These are phyloP conservation scores for Lophium mytilinum DNA, from an alignment of 495 filamentous ascomycete species.

Conservation along the genomic window DNA sequence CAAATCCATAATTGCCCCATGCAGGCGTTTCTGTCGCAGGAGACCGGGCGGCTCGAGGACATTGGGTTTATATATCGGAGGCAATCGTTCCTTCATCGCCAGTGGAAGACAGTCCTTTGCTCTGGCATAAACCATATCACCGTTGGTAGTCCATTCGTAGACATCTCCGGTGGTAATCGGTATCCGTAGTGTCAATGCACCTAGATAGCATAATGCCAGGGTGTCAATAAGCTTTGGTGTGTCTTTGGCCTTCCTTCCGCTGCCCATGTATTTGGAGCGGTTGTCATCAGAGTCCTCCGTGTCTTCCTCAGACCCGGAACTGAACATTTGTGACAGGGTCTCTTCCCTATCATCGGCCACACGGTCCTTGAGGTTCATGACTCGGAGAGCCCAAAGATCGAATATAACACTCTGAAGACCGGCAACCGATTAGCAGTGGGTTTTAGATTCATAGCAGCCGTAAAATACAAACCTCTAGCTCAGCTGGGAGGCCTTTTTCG, in stretches of 20 bases:
- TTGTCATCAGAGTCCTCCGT: conserved; percentile 7
- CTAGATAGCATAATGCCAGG: conserved; percentile 61
- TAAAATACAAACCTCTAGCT: conserved; percentile 45
- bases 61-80: conserved; percentile 18
- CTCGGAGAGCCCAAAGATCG: conserved; percentile 62
- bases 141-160: conserved; percentile 32
- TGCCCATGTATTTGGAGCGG: not conserved
- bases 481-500: conserved; percentile 51
- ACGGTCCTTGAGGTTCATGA: conserved; percentile 41
- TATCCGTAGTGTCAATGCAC: conserved; percentile 52
- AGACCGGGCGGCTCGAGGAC: conserved; percentile 30
- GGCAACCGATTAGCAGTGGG: not conserved
- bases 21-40: conserved; percentile 49
- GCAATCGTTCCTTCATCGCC: conserved; percentile 31
- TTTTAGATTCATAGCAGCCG: not conserved
- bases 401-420: conserved; percentile 43
- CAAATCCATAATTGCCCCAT: conserved; percentile 52
- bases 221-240: conserved; percentile 56
- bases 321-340: conserved; percentile 38
- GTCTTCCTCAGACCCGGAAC: conserved; percentile 40
- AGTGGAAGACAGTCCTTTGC: conserved; percentile 22
- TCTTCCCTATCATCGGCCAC: conserved; percentile 27
- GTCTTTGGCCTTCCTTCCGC: conserved; percentile 26
- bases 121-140: conserved; percentile 27
- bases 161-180: conserved; percentile 58